Percentiles rank a stretch among this genome's conserved stretches.
phyloP scores from a whole-genome alignment of 805 yeast genomes.

The Scheffersomyces stipitis region DNA sequence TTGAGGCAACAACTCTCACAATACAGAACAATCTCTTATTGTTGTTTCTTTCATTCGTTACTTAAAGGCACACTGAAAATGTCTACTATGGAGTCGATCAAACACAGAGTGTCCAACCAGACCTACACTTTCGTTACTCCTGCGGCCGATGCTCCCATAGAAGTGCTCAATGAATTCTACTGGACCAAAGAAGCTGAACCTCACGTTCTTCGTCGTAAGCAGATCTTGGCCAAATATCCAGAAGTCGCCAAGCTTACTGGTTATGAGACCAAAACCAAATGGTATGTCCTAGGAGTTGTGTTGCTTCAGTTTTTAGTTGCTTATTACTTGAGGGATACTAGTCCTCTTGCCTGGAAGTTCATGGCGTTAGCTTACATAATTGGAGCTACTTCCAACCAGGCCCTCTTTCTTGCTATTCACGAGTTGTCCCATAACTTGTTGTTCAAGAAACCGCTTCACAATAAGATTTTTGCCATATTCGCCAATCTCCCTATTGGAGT shows the following conservation, averaged over 20 bases:
- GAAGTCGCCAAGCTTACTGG: conserved; percentile 79
- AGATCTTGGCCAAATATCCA: conserved; percentile 73
- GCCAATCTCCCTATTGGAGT: conserved; percentile 85
- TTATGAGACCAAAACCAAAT: conserved; percentile 83
- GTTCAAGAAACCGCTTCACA: conserved; percentile 74
- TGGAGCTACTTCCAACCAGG: conserved; percentile 87
- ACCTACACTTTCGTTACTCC: conserved; percentile 37
- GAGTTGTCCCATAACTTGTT: conserved; percentile 84
- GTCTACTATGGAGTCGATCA: conserved; percentile 19
- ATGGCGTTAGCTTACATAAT: conserved; percentile 66
- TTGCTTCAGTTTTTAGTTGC: conserved; percentile 67
- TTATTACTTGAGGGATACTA: conserved; percentile 54
- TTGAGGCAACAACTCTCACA: neutral
- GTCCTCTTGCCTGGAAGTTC: conserved; percentile 54
- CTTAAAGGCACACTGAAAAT: neutral
- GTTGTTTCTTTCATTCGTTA: neutral
- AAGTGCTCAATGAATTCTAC: conserved; percentile 63
- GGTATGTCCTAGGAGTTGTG: conserved; percentile 66
- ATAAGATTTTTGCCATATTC: conserved; percentile 73
- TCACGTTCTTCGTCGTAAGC: conserved; percentile 70
- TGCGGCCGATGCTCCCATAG: conserved; percentile 39
- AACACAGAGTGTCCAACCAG: conserved; percentile 24
- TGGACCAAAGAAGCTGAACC: conserved; percentile 87
- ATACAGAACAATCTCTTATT: neutral
- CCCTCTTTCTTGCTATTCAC: conserved; percentile 82